phyloP scores from a whole-genome alignment of 495 filamentous ascomycete species.

The Xylaria flabelliformis region DNA sequence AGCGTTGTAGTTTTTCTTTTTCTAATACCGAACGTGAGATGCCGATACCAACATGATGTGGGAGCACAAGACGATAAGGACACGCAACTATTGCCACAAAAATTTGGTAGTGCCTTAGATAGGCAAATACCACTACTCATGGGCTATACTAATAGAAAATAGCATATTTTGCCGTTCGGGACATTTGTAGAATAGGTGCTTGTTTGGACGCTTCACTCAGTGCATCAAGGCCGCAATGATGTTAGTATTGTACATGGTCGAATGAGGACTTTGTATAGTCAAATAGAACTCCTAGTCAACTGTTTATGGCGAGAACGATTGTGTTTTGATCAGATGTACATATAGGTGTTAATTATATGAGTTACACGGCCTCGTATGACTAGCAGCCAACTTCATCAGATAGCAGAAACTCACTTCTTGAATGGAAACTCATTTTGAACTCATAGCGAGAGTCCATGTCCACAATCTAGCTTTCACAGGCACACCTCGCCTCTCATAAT shows the following conservation, averaged over 20 bases:
- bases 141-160: background rate
- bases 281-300: background rate
- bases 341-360: background rate
- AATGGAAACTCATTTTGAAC: background rate
- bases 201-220: background rate
- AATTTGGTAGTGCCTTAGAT: background rate
- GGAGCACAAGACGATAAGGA: background rate
- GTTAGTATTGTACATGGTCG: background rate
- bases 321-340: background rate
- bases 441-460: background rate
- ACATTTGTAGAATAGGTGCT: background rate
- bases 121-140: too few species aligned
- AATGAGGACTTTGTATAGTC: background rate
- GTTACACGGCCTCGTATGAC: background rate
- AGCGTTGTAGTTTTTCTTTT: background rate
- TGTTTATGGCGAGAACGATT: background rate
- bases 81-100: background rate
- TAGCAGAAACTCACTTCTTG: background rate
- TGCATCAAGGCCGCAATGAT: background rate
- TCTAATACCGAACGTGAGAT: background rate
- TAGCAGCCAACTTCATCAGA: background rate
- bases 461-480: background rate
- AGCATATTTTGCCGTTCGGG: background rate
- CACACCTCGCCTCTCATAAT: background rate
- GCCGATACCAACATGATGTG: background rate